Evolutionary conservation across 495 filamentous ascomycete genomes (phyloP), one percentile per base, ranked within the genome.

Genomic region (Penicillium arizonense): DNA sequence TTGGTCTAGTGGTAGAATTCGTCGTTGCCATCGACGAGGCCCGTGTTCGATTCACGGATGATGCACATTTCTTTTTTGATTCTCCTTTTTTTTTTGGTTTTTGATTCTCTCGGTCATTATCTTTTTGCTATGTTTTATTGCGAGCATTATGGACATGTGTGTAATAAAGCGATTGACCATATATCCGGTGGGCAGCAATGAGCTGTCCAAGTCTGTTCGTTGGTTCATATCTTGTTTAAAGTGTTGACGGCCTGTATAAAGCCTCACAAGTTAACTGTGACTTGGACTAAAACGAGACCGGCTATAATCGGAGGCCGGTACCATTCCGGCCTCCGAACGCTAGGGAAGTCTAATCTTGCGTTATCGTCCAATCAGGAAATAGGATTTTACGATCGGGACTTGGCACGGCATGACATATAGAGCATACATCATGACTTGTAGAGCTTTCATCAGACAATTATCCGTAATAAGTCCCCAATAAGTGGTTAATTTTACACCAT

Each of bases 1-100:
- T 75, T 79, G 76, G 76, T 79, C 74, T 79, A 79, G 76, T 79
- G 76, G 76, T 79, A 79, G 74, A 79, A 79, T 79, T 78, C 76
- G 67, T 79, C 76, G 76, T 78, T 79, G 75, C 76, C 75, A 79
- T 79, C 77, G 77, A 79, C 67, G 77, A 78, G 77, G 73, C 77
- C 75, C 75, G 77, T 73, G 77, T 79, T 79, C 77, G 77, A 79
- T 78, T 79, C 77, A 73, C 76, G 75, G 74, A 75, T 76, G 72
- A 77, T 76, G 76, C 76, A 77, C 21, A 56, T 10, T 43, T 50
- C 37, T 58, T 69, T 56, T 57, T 55, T 18, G n/a, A n/a, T n/a
- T n/a, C n/a, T n/a, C n/a, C n/a, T 18, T 18, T 18, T 18, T 18
- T 18, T 18, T 18, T 18, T 18, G 18, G 1, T 18, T 18, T 18